Evolutionary conservation across 805 yeast species (phyloP), one percentile per base, ranked within the genome.

Genomic region (Candida nonsorbophila): DNA sequence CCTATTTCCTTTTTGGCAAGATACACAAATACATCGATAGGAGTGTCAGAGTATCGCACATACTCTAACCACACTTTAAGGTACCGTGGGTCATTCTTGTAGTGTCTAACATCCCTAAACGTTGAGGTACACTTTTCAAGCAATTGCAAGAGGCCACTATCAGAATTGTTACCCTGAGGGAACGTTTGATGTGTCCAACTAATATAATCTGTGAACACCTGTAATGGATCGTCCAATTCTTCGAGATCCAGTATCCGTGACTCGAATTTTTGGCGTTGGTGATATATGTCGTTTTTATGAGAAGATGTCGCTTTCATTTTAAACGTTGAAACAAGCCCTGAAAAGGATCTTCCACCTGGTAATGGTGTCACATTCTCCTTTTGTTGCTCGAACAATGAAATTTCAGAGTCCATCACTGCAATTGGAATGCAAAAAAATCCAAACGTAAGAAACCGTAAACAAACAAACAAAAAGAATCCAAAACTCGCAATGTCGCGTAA

Each of bases 71-170:
- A 90, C 2, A 87, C 68, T 37, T 68, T 71, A 28, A 90, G 53
- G 47, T 83, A 87, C 27, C 97, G 58, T 1, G 90, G 77, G 49
- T 90, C 97, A 49, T 88, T 81, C 35, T 77, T 79, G 51, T 87
- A 90, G 37, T 74, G 76, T 1, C 56, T 55, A 18, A 69, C 71
- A 41, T 81, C 84, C 43, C 77, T 65, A 47, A 85, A 84, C 36
- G 66, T 67, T 22, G 76, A 69, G 0, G 94, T 79, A 41, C 92
- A 81, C 26, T 79, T 59, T 47, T 85, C 94, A 19, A 88, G 58
- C 7, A 84, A 48, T 10, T 55, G 60, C 3, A 86, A 53, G 28
- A 86, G 59, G 0, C 86, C 87, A 39, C 84, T 78, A 25, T 78
- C 80, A 4, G 67, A 61, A 3, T 72, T 65, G 19, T 67, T 63